Evolutionary conservation across 202 grass and related monocot species (phyloP).

Genomic region (Hordeum pubiflorum): DNA sequence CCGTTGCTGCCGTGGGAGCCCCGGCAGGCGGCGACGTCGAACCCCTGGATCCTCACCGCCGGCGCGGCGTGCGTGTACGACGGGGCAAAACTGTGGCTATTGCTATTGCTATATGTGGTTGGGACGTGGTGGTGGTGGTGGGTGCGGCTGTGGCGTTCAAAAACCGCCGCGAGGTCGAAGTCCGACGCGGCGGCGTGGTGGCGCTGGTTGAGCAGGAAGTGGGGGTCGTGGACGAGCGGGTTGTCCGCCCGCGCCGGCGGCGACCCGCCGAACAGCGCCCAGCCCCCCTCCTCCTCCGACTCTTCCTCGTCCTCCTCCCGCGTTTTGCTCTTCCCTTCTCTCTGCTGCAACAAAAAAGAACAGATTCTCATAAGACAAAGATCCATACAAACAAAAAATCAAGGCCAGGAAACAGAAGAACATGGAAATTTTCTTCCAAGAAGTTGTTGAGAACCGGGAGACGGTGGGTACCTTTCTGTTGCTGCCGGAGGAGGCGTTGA

Average conservation of each 20-base stretch:
- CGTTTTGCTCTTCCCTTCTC: constrained; percentile 7
- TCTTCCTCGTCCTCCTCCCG: neutral
- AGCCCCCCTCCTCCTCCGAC: neutral
- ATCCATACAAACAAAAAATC: neutral
- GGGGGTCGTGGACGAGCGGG: constrained; percentile 60
- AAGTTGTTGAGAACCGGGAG: neutral
- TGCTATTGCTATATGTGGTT: constrained; percentile 3
- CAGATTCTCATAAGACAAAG: neutral
- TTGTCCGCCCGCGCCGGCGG: constrained; percentile 62
- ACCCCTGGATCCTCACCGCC: constrained; percentile 62
- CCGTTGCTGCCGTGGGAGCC: constrained; percentile 20
- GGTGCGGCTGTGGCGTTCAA: constrained; percentile 38
- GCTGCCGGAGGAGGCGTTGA: neutral
- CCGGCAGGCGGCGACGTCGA: constrained; percentile 50
- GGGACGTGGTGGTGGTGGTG: constrained; percentile 6
- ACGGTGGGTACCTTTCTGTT: neutral
- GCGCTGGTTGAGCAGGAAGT: constrained; percentile 54
- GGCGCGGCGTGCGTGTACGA: constrained; percentile 34
- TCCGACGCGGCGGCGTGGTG: neutral
- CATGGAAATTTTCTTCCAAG: neutral
- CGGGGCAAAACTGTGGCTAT: constrained; percentile 30
- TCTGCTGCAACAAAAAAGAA: neutral
- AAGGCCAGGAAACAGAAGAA: neutral
- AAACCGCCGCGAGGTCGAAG: constrained; percentile 28
- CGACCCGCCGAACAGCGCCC: constrained; percentile 47